phyloP scores from a whole-genome alignment of 2,329 filamentous ascomycete genomes.

The Lecanicillium sp. region DNA sequence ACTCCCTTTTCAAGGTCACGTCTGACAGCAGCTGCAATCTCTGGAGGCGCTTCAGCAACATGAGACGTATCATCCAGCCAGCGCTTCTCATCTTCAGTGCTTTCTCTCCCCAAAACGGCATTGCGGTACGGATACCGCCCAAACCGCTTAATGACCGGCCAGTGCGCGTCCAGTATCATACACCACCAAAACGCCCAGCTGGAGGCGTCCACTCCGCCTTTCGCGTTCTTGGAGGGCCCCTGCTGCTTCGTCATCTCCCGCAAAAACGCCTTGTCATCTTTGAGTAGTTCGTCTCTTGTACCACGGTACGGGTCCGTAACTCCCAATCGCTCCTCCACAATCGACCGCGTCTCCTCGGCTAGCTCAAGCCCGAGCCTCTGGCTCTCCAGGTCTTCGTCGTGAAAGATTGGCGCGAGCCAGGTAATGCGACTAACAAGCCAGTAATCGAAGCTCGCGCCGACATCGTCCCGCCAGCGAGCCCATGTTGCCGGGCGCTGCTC shows the following conservation, averaged over 20 bases:
- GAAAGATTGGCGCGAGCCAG: constrained; percentile 1
- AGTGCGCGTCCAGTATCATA: constrained; percentile 6
- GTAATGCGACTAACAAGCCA: constrained; percentile 1
- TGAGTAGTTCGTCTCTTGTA: background rate
- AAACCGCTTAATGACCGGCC: constrained; percentile 1
- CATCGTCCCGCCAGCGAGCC: constrained; percentile 7
- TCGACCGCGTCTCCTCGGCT: background rate
- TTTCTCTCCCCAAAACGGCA: background rate
- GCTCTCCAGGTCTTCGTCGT: constrained; percentile 1
- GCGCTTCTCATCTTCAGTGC: background rate
- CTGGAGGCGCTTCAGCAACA: background rate
- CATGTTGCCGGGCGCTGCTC: background rate
- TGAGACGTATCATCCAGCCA: constrained; percentile 9
- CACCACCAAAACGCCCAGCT: constrained; percentile 9
- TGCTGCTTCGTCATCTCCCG: constrained; percentile 1
- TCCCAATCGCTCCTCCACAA: constrained; percentile 5
- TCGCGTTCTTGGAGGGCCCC: background rate
- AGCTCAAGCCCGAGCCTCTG: background rate
- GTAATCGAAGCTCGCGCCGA: constrained; percentile 2
- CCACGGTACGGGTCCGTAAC: constrained; percentile 1
- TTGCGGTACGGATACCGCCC: constrained; percentile 6
- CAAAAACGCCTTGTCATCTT: background rate
- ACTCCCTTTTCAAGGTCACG: background rate
- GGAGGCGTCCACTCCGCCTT: background rate
- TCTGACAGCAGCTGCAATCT: background rate